Base-by-base conservation (phyloP, 371 early-diverging fungal species). In the Coemansia sp. region DNA sequence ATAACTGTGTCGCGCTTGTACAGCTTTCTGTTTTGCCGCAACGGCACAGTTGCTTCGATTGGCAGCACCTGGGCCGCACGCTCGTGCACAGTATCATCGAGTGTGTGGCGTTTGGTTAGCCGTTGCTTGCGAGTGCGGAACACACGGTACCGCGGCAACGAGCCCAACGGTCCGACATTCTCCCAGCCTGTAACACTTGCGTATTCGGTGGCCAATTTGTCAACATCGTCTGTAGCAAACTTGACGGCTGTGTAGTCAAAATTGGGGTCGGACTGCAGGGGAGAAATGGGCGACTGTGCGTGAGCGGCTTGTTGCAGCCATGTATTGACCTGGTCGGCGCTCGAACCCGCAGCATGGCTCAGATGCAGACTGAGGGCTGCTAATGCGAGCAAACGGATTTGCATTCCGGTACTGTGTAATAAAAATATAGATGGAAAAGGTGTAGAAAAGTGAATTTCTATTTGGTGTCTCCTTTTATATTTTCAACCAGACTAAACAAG, bases 181-280 rank as follows among this genome's bases (percentile, higher is more conserved):
- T 79, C 80, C 72, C 66, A 72, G 2, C 71, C 80, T 7, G 65
- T 62, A 39, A 34, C 39, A 6, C 7, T 34, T 5, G 79, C 77
- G 52, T 74, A 71, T 31, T 34, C 16, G 16, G n/a, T 31, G 7
- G 75, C 75, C 18, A 61, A n/a, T n/a, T 18, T 18, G 34, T 69
- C 80, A 8, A 63, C 34, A 26, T 55, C 4, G 10, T 40, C 11
- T 34, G 37, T 10, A 8, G 55, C 55, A 45, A 79, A 79, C 55
- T 80, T 79, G 29, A 72, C 64, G 2, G 74, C 73, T 1, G 66
- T 63, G 65, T 80, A 79, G 29, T 77, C 55, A 47, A 67, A 79
- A 13, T 11, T 37, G 0, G 69, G 62, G 58, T 79, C 79, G 0
- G 65, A 31, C 34, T 72, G 77, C 11, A 22, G 4, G 5, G 4